These are phyloP conservation scores for Xylaria sp. DNA, from an alignment of 2,329 filamentous ascomycete genomes.

Conservation along the genomic window DNA sequence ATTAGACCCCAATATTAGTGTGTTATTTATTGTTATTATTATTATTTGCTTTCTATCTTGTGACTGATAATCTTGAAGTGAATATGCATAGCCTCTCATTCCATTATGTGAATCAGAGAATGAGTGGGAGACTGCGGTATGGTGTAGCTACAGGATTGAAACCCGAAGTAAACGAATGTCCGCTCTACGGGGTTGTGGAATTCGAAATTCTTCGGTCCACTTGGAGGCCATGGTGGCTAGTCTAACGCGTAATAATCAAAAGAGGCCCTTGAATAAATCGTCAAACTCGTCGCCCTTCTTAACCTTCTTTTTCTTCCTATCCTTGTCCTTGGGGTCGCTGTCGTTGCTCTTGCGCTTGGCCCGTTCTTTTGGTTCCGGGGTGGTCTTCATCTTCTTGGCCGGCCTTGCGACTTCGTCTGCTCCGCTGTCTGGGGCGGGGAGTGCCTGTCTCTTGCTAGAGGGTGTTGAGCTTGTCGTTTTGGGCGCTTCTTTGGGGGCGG, in stretches of 20 bases:
- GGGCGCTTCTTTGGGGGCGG: neutral
- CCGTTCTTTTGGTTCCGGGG: neutral
- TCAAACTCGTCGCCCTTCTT: slow-evolving; percentile 76
- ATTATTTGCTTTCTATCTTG: neutral
- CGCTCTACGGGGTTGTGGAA: neutral
- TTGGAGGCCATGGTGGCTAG: neutral
- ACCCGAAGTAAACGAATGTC: neutral
- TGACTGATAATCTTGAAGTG: neutral
- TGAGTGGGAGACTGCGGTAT: neutral
- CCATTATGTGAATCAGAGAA: neutral
- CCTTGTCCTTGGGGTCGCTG: slow-evolving; percentile 59
- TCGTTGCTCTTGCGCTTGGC: slow-evolving; percentile 43
- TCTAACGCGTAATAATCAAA: slow-evolving; percentile 48
- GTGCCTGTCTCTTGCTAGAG: slow-evolving; percentile 10
- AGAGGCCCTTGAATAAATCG: slow-evolving; percentile 73
- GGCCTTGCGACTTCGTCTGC: slow-evolving; percentile 18
- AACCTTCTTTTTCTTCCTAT: slow-evolving; percentile 64
- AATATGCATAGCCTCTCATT: neutral
- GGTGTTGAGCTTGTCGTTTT: neutral
- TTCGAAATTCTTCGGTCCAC: neutral
- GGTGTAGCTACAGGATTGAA: too few species aligned
- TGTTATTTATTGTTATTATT: slow-evolving; percentile 20
- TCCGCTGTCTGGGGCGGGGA: neutral
- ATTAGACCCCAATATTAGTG: slow-evolving; percentile 26
- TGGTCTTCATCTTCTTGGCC: slow-evolving; percentile 33